Percentiles rank a stretch among this genome's conserved stretches.
phyloP scores from a whole-genome alignment of 352 stramenopile genomes.

The Pythium monospermum region DNA sequence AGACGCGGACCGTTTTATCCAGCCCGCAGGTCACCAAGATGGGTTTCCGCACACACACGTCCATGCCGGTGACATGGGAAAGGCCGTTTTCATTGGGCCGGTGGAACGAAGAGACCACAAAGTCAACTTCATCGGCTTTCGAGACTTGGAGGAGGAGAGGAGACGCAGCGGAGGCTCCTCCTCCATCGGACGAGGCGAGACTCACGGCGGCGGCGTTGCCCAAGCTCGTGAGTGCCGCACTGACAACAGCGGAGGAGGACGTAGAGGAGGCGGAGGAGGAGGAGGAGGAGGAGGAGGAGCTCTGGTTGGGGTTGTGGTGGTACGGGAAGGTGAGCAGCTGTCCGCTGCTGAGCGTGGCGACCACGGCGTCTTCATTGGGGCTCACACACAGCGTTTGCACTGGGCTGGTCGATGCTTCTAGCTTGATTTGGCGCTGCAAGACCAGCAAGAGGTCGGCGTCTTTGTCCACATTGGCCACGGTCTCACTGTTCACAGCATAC shows the following conservation, averaged over 20 bases:
- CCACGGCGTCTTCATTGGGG: constrained; percentile 68
- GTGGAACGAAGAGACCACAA: constrained; percentile 67
- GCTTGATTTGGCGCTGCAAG: constrained; percentile 52
- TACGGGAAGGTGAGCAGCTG: constrained; percentile 77
- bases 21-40: constrained; percentile 87
- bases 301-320: constrained; percentile 30
- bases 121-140: constrained; percentile 67
- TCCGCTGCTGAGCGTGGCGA: constrained; percentile 54
- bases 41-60: constrained; percentile 91
- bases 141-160: too few relatives aligned
- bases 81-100: constrained; percentile 51
- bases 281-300: constrained; percentile 4
- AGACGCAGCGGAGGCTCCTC: constrained; percentile 10
- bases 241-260: constrained; percentile 12
- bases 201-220: constrained; percentile 10
- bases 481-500: constrained; percentile 48
- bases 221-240: constrained; percentile 15
- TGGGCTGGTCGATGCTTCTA: constrained; percentile 39
- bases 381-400: constrained; percentile 62
- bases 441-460: constrained; percentile 37
- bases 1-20: constrained; percentile 87
- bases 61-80: constrained; percentile 81
- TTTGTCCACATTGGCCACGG: constrained; percentile 23
- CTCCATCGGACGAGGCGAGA: constrained; percentile 2
- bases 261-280: too few relatives aligned